These are phyloP conservation scores for Naematelia aurantialba DNA, from an alignment of 768 basidiomycete species.

Conservation along the genomic window DNA sequence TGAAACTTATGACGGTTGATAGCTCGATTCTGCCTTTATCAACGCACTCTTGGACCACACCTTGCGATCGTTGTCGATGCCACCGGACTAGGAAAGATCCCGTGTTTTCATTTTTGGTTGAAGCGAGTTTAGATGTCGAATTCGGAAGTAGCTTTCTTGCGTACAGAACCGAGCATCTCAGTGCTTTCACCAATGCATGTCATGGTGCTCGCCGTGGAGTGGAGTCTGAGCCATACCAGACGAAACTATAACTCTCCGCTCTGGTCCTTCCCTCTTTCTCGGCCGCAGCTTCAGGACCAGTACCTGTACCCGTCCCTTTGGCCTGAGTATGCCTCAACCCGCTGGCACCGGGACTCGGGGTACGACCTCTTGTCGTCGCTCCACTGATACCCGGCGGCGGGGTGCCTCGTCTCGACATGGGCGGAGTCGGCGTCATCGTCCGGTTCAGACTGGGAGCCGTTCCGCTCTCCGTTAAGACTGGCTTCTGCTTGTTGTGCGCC, in stretches of 20 bases:
- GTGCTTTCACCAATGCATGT: neutral
- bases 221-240: conserved; percentile 2
- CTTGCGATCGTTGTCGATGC: too few species aligned
- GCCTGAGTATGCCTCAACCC: neutral
- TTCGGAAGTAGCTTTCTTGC: too few species aligned
- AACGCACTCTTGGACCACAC: neutral
- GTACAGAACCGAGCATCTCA: too few species aligned
- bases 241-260: conserved; percentile 37
- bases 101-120: too few species aligned
- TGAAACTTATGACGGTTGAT: neutral
- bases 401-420: conserved; percentile 23
- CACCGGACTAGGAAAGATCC: too few species aligned
- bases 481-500: neutral
- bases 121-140: too few species aligned
- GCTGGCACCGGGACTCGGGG: conserved; percentile 5
- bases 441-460: neutral
- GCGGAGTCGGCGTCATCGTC: conserved; percentile 23
- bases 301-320: too few species aligned
- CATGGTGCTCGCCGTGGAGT: neutral
- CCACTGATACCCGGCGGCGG: conserved; percentile 17
- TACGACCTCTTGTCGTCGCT: neutral
- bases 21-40: neutral
- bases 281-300: neutral
- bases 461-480: conserved; percentile 4
- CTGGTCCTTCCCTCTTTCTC: conserved; percentile 18